phyloP scores from a whole-genome alignment of 1,284 basidiomycete genomes.

The Calocybe gambosa region DNA sequence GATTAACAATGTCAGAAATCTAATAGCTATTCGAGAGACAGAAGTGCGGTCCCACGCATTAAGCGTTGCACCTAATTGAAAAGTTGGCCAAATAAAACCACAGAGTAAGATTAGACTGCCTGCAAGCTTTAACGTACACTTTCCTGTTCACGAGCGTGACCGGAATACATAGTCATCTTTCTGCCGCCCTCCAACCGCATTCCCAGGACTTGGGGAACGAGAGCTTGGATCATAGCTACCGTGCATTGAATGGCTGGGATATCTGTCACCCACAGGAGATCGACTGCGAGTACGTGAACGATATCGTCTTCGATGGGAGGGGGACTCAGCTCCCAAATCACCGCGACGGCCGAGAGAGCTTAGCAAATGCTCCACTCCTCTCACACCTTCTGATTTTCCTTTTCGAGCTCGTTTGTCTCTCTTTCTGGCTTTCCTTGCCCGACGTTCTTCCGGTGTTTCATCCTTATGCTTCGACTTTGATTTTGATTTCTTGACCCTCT shows the following conservation, averaged over 20 bases:
- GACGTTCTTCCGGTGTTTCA: constrained; percentile 75
- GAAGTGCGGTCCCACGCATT: constrained; percentile 1
- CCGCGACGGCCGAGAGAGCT: constrained; percentile 34
- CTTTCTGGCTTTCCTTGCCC: constrained; percentile 61
- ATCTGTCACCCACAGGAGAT: constrained; percentile 16
- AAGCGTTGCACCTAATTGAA: not conserved
- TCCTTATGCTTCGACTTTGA: constrained; percentile 56
- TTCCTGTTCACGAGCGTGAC: constrained; percentile 13
- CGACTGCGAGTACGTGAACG: constrained; percentile 23
- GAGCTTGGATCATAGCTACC: constrained; percentile 9
- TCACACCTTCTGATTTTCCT: constrained; percentile 34
- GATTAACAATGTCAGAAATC: constrained; percentile 6
- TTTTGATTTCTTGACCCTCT: constrained; percentile 52
- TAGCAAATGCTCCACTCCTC: constrained; percentile 51
- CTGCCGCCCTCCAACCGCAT: constrained; percentile 14
- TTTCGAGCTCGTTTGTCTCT: constrained; percentile 55
- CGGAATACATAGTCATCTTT: constrained; percentile 6
- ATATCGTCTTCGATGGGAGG: constrained; percentile 17
- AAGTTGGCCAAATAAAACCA: not conserved
- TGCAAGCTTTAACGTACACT: constrained; percentile 11
- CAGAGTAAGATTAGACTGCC: not conserved
- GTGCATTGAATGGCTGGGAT: constrained; percentile 11
- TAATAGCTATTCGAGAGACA: constrained; percentile 6
- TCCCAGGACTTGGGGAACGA: constrained; percentile 17
- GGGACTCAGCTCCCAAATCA: constrained; percentile 13